Evolutionary conservation across 768 basidiomycete genomes (phyloP).

Genomic region (Psilocybe tampanensis): DNA sequence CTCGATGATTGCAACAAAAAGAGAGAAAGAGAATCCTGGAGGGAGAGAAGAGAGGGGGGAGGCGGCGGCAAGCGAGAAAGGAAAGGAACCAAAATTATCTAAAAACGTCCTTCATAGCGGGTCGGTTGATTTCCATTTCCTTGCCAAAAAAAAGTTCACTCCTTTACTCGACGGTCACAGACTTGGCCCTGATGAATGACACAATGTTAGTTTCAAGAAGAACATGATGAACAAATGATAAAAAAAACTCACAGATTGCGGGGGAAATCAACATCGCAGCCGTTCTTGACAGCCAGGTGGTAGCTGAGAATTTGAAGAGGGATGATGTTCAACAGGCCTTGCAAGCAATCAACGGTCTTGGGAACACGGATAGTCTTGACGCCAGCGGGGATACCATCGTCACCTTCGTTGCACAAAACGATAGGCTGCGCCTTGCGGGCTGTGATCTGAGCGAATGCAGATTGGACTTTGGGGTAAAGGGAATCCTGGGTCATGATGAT

Average conservation of each 20-base stretch:
- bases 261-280: constrained; percentile 98
- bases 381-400: constrained; percentile 71
- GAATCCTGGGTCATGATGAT: constrained; percentile 99
- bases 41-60: not conserved
- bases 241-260: constrained; percentile 77
- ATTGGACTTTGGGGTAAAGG: constrained; percentile 97
- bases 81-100: constrained; percentile 9
- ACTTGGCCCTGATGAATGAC: constrained; percentile 59
- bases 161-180: constrained; percentile 70
- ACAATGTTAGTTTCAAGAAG: constrained; percentile 15
- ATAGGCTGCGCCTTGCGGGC: constrained; percentile 96
- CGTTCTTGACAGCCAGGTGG: constrained; percentile 93
- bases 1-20: constrained; percentile 1
- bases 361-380: constrained; percentile 94
- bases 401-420: constrained; percentile 93
- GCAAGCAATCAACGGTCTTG: constrained; percentile 90
- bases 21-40: no score
- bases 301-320: constrained; percentile 96
- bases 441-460: constrained; percentile 94
- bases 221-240: constrained; percentile 1
- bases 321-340: constrained; percentile 95
- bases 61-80: not conserved
- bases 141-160: not conserved
- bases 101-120: constrained; percentile 9
- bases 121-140: not conserved